phyloP scores from a whole-genome alignment of 208 protist species.

The Ichthyophonus hoferi region DNA sequence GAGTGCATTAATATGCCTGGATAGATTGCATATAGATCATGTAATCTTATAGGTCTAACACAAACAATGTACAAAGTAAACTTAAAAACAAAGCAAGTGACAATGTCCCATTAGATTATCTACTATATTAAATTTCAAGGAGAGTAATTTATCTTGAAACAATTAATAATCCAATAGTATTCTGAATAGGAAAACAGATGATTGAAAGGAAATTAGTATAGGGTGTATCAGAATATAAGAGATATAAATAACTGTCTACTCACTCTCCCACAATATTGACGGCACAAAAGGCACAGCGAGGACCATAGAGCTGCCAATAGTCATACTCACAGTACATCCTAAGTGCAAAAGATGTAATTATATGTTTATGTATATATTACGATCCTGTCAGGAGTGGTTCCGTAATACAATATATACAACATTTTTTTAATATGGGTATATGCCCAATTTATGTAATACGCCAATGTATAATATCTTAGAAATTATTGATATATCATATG shows the following conservation, averaged over 20 bases:
- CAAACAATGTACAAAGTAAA: neutral
- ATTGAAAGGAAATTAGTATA: neutral
- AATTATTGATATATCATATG: too few relatives aligned
- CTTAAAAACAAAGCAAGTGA: neutral
- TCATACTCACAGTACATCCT: slow-evolving; percentile 19
- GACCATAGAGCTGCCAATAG: slow-evolving; percentile 17
- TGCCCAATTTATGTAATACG: too few relatives aligned
- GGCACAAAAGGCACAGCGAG: neutral
- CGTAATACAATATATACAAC: too few relatives aligned
- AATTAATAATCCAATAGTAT: neutral
- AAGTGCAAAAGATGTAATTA: neutral
- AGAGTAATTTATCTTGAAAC: neutral
- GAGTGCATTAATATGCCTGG: neutral
- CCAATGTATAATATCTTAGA: too few relatives aligned
- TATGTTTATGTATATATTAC: neutral
- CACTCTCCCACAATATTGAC: slow-evolving; percentile 9
- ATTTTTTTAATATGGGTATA: too few relatives aligned
- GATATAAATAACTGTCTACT: neutral
- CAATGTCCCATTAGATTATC: neutral
- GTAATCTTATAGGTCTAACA: neutral
- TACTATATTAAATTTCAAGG: neutral
- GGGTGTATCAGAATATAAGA: neutral
- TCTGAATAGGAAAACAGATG: neutral
- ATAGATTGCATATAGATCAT: neutral
- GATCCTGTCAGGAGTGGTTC: too few relatives aligned